phyloP scores from a whole-genome alignment of 148 eudicot genomes.

The Pouteria glomerata region DNA sequence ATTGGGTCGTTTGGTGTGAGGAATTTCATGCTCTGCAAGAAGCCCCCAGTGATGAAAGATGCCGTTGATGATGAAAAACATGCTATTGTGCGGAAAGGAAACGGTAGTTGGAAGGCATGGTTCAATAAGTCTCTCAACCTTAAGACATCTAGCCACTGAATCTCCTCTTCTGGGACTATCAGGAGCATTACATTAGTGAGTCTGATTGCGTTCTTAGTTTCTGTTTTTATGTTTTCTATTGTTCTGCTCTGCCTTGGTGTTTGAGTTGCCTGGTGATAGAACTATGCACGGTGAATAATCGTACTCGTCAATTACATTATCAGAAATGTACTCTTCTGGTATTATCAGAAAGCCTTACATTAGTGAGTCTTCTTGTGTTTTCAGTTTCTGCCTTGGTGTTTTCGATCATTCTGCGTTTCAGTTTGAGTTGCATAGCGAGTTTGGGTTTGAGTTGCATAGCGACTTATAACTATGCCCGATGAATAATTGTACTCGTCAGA shows the following conservation, averaged over 20 bases:
- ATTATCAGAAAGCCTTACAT: too few relatives aligned
- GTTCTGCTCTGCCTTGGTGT: neutral
- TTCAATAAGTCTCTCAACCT: constrained; percentile 58
- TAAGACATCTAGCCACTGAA: constrained; percentile 63
- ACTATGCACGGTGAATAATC: neutral
- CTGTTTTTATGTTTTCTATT: neutral
- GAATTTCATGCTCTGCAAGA: constrained; percentile 53
- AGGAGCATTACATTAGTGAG: neutral
- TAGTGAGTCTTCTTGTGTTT: too few relatives aligned
- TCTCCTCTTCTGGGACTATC: neutral
- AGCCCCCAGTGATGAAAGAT: constrained; percentile 28
- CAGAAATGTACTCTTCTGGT: too few relatives aligned
- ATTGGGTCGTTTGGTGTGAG: constrained; percentile 43
- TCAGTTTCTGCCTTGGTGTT: too few relatives aligned
- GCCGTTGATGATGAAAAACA: constrained; percentile 21
- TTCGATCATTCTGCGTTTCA: too few relatives aligned
- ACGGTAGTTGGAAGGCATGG: constrained; percentile 75
- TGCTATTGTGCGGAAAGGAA: constrained; percentile 28
- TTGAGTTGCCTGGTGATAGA: neutral
- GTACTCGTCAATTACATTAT: neutral
- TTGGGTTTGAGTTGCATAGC: too few relatives aligned
- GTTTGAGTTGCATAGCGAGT: too few relatives aligned
- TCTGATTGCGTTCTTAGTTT: neutral
- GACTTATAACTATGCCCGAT: too few relatives aligned
- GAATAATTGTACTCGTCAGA: too few relatives aligned